These are phyloP conservation scores for Trichosporon sp. DNA, from an alignment of 1,284 basidiomycete genomes.

Conservation along the genomic window DNA sequence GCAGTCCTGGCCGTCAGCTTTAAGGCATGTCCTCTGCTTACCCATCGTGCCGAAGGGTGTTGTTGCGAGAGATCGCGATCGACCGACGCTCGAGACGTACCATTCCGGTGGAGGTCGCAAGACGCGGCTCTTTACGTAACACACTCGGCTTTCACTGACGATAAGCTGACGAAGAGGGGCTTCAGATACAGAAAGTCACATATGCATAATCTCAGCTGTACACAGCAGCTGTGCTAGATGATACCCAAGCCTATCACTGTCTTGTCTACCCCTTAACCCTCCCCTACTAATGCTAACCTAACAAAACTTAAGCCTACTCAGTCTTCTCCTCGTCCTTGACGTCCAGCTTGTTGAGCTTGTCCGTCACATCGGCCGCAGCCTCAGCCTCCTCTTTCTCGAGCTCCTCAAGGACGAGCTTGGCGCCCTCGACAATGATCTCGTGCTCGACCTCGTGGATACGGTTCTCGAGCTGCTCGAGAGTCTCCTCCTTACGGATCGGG, in stretches of 20 bases:
- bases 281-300: not conserved
- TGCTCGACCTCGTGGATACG: conserved; percentile 84
- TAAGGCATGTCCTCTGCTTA: not conserved
- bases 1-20: conserved; percentile 64
- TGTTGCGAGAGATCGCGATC: not conserved
- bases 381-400: conserved; percentile 31
- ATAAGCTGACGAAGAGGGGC: no score
- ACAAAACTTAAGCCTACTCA: not conserved
- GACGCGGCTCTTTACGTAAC: no score
- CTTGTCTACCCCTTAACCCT: conserved; percentile 6
- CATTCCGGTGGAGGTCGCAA: no score
- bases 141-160: no score
- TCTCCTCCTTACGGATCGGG: conserved; percentile 71
- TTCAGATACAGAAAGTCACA: not conserved
- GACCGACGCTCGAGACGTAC: no score
- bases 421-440: conserved; percentile 84
- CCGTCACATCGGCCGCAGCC: conserved; percentile 2
- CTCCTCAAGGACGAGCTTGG: conserved; percentile 67
- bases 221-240: not conserved
- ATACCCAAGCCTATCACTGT: not conserved
- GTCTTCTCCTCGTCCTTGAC: conserved; percentile 9
- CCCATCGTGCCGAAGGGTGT: not conserved
- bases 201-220: conserved; percentile 14
- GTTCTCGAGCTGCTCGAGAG: conserved; percentile 72
- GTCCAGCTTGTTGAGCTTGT: conserved; percentile 14